These are phyloP conservation scores for Lablab purpureus DNA, from an alignment of 306 rosid species.

Conservation along the genomic window DNA sequence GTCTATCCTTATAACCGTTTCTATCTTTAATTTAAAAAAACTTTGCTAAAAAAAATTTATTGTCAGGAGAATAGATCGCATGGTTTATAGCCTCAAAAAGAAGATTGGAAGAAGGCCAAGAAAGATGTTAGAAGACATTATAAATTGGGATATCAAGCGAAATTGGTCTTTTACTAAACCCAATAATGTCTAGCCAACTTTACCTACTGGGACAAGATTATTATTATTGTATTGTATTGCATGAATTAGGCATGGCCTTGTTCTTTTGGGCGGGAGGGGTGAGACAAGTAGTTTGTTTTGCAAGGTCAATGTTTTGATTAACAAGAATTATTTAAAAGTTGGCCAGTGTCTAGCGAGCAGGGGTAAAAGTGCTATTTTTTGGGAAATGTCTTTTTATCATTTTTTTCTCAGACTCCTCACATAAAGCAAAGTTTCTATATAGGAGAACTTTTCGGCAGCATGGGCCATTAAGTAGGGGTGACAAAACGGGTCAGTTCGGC, in stretches of 20 bases:
- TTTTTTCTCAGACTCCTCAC: conserved; percentile 2
- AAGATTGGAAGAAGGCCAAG: not conserved
- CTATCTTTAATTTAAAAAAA: conserved; percentile 1
- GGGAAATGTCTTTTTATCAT: not conserved
- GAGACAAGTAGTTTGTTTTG: not conserved
- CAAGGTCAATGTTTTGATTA: not conserved
- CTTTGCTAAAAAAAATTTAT: too few species aligned
- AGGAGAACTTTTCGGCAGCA: not conserved
- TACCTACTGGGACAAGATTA: not conserved
- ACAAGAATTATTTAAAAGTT: not conserved
- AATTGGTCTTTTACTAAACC: not conserved
- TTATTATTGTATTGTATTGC: too few species aligned
- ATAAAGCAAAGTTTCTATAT: not conserved
- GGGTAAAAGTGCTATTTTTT: too few species aligned
- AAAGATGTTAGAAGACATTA: not conserved
- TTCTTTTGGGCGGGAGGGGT: too few species aligned
- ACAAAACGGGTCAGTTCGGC: too few species aligned
- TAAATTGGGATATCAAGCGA: not conserved
- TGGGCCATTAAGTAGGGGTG: not conserved
- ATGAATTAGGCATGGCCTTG: not conserved
- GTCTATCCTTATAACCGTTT: not conserved
- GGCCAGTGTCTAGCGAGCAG: too few species aligned
- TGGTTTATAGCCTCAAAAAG: not conserved
- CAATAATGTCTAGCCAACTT: not conserved
- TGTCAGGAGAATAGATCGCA: not conserved